Evolutionary conservation across 164 flowering plant species (phyloP), one percentile per base, ranked within the genome.

Genomic region (Magnolia kwangsiensis): DNA sequence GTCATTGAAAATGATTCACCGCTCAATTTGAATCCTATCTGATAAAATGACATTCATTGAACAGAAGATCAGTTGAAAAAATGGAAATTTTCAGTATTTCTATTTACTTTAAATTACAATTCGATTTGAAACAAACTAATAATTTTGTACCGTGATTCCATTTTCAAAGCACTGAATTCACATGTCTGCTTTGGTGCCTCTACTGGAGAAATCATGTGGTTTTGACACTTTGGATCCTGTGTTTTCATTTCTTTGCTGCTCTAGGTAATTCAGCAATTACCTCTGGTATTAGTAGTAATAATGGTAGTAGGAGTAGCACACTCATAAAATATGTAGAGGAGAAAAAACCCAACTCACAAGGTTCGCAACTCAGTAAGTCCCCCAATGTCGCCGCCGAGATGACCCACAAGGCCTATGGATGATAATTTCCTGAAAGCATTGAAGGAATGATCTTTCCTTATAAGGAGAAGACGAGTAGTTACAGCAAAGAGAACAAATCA

Each of bases 321-420:
- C 45, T 37, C 45, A 37, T 4, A 37, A 37, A 37, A 37, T 37
- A 37, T 37, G 45, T 37, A 37, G 45, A 37, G 45, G 16, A 55
- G 16, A 55, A 9, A 51, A 51, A 9, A 9, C 59, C 24, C 19
- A 63, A 89, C 96, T 89, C 74, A 95, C 99, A 95, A 78, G 75
- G 92, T 88, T 82, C 29, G 81, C 83, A 95, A 76, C 75, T 89
- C 96, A 8, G 90, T 71, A 29, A 95, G 93, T 6, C 78, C 86
- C 7, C 90, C 95, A 71, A 93, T 91, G 80, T 93, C 99, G 37
- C 95, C 92, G 51, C 85, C 78, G 31, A 92, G 80, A 71, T 77
- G 71, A 23, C 99, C 98, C 81, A 81, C 74, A 4, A 95, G 88
- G 45, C 89, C 86, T 93, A 91, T 91, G 31, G 87, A 86, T 31